Base-by-base conservation (phyloP, 1,139 yeast species). In the Saccharomyces hybrid region DNA sequence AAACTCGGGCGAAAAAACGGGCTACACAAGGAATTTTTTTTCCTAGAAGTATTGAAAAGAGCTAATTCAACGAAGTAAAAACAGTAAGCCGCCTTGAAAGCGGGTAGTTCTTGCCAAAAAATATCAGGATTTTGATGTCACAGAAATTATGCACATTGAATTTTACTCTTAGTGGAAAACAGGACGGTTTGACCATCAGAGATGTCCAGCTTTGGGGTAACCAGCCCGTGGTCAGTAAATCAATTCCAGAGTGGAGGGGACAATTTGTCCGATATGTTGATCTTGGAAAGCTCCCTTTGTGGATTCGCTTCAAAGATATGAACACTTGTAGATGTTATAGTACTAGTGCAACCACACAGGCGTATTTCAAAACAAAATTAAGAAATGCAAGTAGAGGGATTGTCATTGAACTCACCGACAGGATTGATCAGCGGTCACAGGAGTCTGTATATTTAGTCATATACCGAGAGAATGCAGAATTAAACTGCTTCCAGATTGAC, bases 181-280 rank as follows among this genome's bases (percentile, higher is more conserved):
- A 58, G 27, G 58, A 59, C 9, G 65, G 58, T 19, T 58, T 60
- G n/a, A 51, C 56, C 23, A 55, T 66, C 5, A 53, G 62, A 31
- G 70, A 67, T 55, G 61, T 66, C 5, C 70, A 66, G 46, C 51
- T 67, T 38, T 66, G 70, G 69, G 47, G 26, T 8, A 47, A 27
- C 41, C 11, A 46, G 3, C 54, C 57, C 1, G 44, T 11, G 14
- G 53, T 47, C 6, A 53, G 25, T 4, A 42, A 28, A 8, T 29
- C 31, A n/a, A 52, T 41, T 11, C 46, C 50, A 13, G 25, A 32
- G 13, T 27, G 54, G n/a, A 60, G 52, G 23, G 64, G 64, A 4
- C 46, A 54, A 9, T 62, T 64, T 50, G n/a, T 62, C 2, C 61
- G 59, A n/a, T 66, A 67, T 44, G 58, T 69, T 5, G 65, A 62